Evolutionary conservation across 345 rosid species (phyloP).

Genomic region (Arabis alpina): DNA sequence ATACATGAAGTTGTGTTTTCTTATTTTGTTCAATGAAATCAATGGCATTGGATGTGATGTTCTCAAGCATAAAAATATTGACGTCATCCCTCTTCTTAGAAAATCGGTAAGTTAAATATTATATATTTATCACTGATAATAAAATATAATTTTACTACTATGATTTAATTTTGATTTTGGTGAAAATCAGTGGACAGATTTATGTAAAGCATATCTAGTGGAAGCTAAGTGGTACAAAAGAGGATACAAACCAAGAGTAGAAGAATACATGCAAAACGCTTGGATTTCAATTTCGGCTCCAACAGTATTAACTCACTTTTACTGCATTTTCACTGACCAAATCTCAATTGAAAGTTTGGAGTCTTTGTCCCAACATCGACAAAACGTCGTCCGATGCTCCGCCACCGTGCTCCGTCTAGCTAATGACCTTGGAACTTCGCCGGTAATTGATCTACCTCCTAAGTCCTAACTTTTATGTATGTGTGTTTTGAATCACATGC

Average conservation of each 20-base stretch:
- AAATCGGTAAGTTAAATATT: conserved; percentile 25
- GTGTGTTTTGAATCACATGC: background rate
- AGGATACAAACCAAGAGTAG: conserved; percentile 43
- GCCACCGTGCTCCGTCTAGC: conserved; percentile 39
- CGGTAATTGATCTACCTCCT: conserved; percentile 23
- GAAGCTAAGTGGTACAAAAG: conserved; percentile 55
- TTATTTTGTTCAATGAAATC: conserved; percentile 34
- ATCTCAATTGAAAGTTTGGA: conserved; percentile 27
- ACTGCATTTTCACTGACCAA: conserved; percentile 19
- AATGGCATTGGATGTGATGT: conserved; percentile 31
- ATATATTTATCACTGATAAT: too few relatives aligned
- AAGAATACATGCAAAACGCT: conserved; percentile 52
- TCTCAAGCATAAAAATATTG: background rate
- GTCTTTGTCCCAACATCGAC: conserved; percentile 7
- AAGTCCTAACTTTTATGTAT: background rate
- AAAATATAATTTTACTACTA: too few relatives aligned
- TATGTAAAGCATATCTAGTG: conserved; percentile 41
- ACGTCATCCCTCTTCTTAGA: conserved; percentile 27
- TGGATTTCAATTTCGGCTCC: conserved; percentile 41
- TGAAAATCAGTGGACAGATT: conserved; percentile 48
- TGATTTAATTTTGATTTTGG: too few relatives aligned
- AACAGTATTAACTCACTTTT: conserved; percentile 22
- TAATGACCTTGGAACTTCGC: conserved; percentile 50
- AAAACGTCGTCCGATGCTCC: conserved; percentile 30
- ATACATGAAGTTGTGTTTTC: conserved; percentile 40